These are phyloP conservation scores for Rhizopus stolonifer DNA, from an alignment of 371 early-diverging fungal genomes.

Conservation along the genomic window DNA sequence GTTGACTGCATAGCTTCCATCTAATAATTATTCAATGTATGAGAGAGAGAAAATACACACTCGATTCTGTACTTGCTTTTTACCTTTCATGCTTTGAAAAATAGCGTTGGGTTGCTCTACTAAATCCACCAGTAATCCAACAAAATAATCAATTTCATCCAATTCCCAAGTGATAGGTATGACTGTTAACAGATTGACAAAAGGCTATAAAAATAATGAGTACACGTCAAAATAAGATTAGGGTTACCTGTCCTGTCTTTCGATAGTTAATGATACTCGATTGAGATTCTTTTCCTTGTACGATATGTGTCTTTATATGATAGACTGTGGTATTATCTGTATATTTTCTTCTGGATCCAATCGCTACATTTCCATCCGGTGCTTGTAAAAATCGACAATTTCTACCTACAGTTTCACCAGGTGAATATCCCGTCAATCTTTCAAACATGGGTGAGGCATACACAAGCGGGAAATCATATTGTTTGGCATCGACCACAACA, in stretches of 20 bases:
- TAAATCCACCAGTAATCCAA: constrained; percentile 67
- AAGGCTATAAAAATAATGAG: constrained; percentile 43
- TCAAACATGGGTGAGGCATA: constrained; percentile 62
- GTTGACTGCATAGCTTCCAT: constrained; percentile 48
- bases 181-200: constrained; percentile 65
- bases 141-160: constrained; percentile 56
- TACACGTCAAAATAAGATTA: too few species aligned
- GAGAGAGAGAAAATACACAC: background rate
- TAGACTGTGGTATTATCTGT: constrained; percentile 58
- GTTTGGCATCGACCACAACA: constrained; percentile 50
- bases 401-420: constrained; percentile 54
- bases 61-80: background rate
- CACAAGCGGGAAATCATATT: constrained; percentile 51
- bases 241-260: constrained; percentile 54
- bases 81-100: constrained; percentile 48
- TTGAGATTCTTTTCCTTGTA: constrained; percentile 58
- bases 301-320: constrained; percentile 49
- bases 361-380: constrained; percentile 46
- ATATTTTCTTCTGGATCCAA: constrained; percentile 47
- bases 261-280: constrained; percentile 64
- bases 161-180: constrained; percentile 53
- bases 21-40: constrained; percentile 7
- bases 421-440: constrained; percentile 58
- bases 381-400: constrained; percentile 70
- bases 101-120: constrained; percentile 65